These are phyloP conservation scores for Forsythia suspensa DNA, from an alignment of 257 asterid species.

Conservation along the genomic window DNA sequence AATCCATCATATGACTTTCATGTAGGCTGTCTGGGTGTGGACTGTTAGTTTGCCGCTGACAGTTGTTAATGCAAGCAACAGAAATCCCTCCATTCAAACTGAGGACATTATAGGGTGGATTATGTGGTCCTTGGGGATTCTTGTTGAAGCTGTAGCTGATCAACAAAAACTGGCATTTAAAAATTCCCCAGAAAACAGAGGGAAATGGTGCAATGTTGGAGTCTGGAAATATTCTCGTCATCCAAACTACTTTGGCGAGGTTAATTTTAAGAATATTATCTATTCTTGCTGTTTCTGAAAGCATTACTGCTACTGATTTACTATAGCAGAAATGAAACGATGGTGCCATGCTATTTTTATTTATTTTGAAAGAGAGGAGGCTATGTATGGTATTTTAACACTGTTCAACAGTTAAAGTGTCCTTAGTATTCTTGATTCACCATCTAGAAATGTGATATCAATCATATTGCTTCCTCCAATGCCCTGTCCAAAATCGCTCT, in stretches of 20 bases:
- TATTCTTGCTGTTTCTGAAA: background rate
- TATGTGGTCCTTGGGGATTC: constrained; percentile 67
- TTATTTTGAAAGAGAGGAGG: background rate
- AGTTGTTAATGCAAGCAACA: constrained; percentile 73
- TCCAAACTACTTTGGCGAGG: constrained; percentile 99
- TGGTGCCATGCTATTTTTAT: background rate
- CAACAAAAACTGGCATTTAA: constrained; percentile 82
- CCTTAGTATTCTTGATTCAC: background rate
- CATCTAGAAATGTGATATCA: background rate
- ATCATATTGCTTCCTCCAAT: constrained; percentile 4
- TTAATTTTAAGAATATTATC: constrained; percentile 19
- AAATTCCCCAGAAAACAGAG: constrained; percentile 68
- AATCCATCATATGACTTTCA: background rate
- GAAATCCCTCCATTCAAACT: constrained; percentile 64
- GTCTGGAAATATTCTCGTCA: constrained; percentile 96
- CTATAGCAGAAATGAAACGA: background rate
- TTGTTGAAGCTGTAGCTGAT: constrained; percentile 80
- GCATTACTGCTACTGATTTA: background rate
- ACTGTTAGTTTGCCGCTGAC: constrained; percentile 95
- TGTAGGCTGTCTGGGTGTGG: constrained; percentile 99
- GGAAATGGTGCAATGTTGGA: constrained; percentile 85
- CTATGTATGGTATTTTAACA: background rate
- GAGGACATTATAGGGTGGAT: constrained; percentile 82
- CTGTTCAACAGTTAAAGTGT: background rate
- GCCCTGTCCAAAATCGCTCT: background rate